These are phyloP conservation scores for Rhizophora mangle DNA, from an alignment of 345 rosid species.

Conservation along the genomic window DNA sequence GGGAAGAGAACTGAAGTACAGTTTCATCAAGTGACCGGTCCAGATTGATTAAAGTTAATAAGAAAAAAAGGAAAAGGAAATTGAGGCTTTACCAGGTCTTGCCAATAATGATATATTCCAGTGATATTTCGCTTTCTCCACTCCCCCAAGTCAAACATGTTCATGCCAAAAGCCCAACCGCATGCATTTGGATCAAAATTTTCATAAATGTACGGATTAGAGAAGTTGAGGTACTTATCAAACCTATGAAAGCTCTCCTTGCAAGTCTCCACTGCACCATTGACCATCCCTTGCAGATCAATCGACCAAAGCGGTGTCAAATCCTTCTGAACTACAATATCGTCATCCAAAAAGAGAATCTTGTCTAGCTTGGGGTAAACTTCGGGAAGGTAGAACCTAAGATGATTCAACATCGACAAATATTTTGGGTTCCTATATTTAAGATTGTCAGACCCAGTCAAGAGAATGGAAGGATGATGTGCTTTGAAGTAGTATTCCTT, in stretches of 20 bases:
- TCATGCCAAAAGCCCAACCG: constrained; percentile 99
- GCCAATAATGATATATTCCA: constrained; percentile 92
- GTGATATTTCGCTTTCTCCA: constrained; percentile 87
- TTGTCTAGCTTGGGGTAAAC: constrained; percentile 73
- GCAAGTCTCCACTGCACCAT: constrained; percentile 88
- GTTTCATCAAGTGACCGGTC: no score
- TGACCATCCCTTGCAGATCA: constrained; percentile 74
- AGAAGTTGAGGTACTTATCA: constrained; percentile 97
- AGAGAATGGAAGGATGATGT: constrained; percentile 63
- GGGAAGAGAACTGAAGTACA: neutral
- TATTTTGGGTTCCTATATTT: constrained; percentile 84
- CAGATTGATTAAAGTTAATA: no score
- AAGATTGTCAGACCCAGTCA: constrained; percentile 69
- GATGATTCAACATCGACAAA: constrained; percentile 84
- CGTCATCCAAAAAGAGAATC: constrained; percentile 80
- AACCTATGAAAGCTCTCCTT: constrained; percentile 93
- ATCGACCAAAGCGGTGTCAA: constrained; percentile 74
- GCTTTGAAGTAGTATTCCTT: constrained; percentile 84
- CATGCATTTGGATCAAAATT: constrained; percentile 79
- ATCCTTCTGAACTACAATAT: constrained; percentile 84
- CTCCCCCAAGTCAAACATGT: constrained; percentile 91
- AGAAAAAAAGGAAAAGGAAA: neutral
- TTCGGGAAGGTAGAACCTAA: constrained; percentile 85
- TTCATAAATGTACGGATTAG: constrained; percentile 70
- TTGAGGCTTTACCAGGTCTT: constrained; percentile 65